Percentiles rank a stretch among this genome's conserved stretches.
phyloP scores from a whole-genome alignment of 805 yeast genomes.

The Schwanniomyces yamadae region DNA sequence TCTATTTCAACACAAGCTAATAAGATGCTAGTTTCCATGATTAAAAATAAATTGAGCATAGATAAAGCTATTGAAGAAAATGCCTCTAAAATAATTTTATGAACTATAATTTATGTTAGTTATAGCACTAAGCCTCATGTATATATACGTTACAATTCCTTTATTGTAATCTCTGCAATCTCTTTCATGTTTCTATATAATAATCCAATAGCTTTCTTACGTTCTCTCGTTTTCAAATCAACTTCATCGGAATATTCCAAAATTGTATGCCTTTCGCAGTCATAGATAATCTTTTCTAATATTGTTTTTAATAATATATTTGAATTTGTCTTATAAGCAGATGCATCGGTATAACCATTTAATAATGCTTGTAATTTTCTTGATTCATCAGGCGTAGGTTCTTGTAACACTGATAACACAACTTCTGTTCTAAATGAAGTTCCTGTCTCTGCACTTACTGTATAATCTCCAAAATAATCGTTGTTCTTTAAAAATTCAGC shows the following conservation, averaged over 20 bases:
- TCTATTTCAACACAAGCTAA: slow-evolving; percentile 48
- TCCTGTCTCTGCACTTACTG: slow-evolving; percentile 48
- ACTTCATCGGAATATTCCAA: slow-evolving; percentile 18
- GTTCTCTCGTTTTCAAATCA: slow-evolving; percentile 13
- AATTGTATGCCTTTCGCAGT: slow-evolving; percentile 18
- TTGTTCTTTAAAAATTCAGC: slow-evolving; percentile 44
- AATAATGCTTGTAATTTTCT: slow-evolving; percentile 36
- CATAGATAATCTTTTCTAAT: slow-evolving; percentile 24
- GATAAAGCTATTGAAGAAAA: slow-evolving; percentile 25
- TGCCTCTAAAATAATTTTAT: slow-evolving; percentile 6
- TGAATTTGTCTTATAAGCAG: slow-evolving; percentile 30
- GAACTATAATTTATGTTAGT: slow-evolving; percentile 1
- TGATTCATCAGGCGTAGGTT: slow-evolving; percentile 26
- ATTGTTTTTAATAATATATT: slow-evolving; percentile 30
- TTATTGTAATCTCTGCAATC: slow-evolving; percentile 19
- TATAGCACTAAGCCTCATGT: not conserved
- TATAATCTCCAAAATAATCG: slow-evolving; percentile 74
- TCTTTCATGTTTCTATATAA: slow-evolving; percentile 25
- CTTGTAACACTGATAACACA: slow-evolving; percentile 63
- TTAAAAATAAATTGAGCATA: slow-evolving; percentile 37
- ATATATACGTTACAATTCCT: slow-evolving; percentile 3
- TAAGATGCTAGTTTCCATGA: slow-evolving; percentile 43
- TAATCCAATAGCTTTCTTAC: slow-evolving; percentile 19
- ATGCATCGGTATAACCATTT: slow-evolving; percentile 51
- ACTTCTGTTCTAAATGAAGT: slow-evolving; percentile 74